These are phyloP conservation scores for Hypomyces perniciosus DNA, from an alignment of 2,329 filamentous ascomycete genomes.

Conservation along the genomic window DNA sequence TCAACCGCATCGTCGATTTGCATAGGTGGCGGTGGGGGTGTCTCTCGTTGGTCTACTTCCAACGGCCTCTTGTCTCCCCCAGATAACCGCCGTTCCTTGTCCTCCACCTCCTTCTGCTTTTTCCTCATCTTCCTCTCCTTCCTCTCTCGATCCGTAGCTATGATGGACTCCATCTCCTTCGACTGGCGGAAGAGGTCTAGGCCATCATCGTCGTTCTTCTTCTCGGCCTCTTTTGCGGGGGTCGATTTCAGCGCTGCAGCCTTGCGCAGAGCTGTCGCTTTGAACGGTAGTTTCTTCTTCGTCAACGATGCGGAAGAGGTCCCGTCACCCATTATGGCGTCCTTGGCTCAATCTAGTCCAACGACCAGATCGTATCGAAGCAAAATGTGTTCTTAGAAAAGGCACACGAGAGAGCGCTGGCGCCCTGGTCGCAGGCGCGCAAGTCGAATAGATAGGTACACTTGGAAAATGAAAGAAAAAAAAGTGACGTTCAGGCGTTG, in stretches of 20 bases:
- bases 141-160: constrained; percentile 36
- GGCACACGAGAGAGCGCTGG: too few species aligned
- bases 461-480: neutral
- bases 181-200: constrained; percentile 46
- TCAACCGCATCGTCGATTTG: constrained; percentile 13
- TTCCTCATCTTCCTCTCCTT: constrained; percentile 22
- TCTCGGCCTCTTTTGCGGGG: constrained; percentile 9
- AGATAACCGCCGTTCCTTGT: constrained; percentile 15
- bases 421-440: too few species aligned
- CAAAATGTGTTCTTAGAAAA: neutral
- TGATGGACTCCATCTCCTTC: constrained; percentile 42
- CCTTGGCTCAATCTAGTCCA: constrained; percentile 1
- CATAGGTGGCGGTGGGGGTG: constrained; percentile 13
- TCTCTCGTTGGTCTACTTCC: constrained; percentile 15
- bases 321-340: constrained; percentile 24
- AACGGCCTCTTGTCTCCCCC: constrained; percentile 18
- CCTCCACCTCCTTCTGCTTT: constrained; percentile 18
- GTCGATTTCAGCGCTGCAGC: constrained; percentile 23
- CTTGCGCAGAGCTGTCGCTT: constrained; percentile 39
- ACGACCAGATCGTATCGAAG: neutral
- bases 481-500: neutral
- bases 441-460: too few species aligned
- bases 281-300: constrained; percentile 43
- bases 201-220: constrained; percentile 26
- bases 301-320: constrained; percentile 18